Evolutionary conservation across 495 filamentous ascomycete genomes (phyloP).

Genomic region (Penicillium fimorum): DNA sequence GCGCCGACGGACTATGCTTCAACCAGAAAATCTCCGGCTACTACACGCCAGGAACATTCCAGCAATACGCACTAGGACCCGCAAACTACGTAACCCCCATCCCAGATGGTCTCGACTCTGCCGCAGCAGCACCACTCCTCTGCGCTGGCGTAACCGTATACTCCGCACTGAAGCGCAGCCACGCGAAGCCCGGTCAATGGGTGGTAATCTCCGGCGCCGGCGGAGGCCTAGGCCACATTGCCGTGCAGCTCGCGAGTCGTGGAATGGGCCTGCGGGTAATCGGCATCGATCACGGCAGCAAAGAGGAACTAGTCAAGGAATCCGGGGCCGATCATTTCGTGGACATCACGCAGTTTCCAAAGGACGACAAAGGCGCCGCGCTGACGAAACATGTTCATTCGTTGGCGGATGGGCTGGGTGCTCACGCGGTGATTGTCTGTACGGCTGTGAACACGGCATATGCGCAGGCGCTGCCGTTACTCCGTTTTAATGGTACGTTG

Average conservation of each 20-base stretch:
- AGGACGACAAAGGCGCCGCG: conserved; percentile 44
- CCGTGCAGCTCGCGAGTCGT: conserved; percentile 58
- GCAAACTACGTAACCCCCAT: conserved; percentile 69
- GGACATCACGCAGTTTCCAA: conserved; percentile 57
- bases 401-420: conserved; percentile 62
- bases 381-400: conserved; percentile 56
- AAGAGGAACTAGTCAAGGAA: conserved; percentile 56
- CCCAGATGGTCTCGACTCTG: conserved; percentile 57
- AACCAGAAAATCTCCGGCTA: conserved; percentile 56
- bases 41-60: conserved; percentile 66
- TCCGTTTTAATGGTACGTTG: conserved; percentile 62
- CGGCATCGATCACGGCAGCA: conserved; percentile 64
- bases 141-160: conserved; percentile 62
- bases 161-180: conserved; percentile 56
- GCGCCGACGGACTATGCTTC: conserved; percentile 59
- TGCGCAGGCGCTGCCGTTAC: conserved; percentile 54
- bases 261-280: conserved; percentile 69
- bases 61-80: conserved; percentile 65
- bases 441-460: conserved; percentile 67
- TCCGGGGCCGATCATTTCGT: conserved; percentile 69
- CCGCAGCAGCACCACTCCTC: conserved; percentile 62
- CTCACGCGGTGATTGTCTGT: conserved; percentile 61
- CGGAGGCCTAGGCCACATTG: conserved; percentile 66
- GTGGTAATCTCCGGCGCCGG: conserved; percentile 67
- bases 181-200: conserved; percentile 59